Evolutionary conservation across 768 basidiomycete species (phyloP).

Genomic region (Coprinellus aureogranulatus): DNA sequence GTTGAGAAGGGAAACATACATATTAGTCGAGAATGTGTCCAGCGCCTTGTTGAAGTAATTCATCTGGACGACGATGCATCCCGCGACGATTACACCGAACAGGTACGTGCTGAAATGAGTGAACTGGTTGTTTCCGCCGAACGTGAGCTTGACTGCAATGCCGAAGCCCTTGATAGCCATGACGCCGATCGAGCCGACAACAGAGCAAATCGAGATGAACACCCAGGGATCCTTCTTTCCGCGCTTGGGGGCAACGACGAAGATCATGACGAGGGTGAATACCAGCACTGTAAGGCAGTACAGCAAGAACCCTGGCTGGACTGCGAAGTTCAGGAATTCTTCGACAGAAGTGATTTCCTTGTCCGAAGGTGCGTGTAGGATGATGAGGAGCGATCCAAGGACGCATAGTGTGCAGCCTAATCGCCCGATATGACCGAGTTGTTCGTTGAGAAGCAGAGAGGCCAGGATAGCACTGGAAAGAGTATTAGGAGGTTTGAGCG

Average conservation of each 20-base stretch:
- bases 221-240: slow-evolving; percentile 87
- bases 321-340: no score
- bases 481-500: not conserved
- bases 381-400: slow-evolving; percentile 89
- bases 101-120: slow-evolving; percentile 95
- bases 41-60: slow-evolving; percentile 98
- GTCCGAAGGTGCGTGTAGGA: slow-evolving; percentile 95
- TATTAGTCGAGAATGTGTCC: slow-evolving; percentile 95
- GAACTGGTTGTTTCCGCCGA: slow-evolving; percentile 93
- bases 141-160: slow-evolving; percentile 90
- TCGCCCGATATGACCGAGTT: slow-evolving; percentile 89
- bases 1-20: slow-evolving; percentile 54
- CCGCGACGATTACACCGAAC: slow-evolving; percentile 76
- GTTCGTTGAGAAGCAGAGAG: slow-evolving; percentile 88
- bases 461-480: slow-evolving; percentile 83
- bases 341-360: slow-evolving; percentile 90
- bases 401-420: slow-evolving; percentile 82
- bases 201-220: slow-evolving; percentile 94
- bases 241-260: slow-evolving; percentile 75
- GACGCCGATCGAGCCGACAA: slow-evolving; percentile 94
- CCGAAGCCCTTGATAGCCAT: slow-evolving; percentile 99
- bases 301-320: no score
- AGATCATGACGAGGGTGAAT: slow-evolving; percentile 85
- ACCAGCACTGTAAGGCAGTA: slow-evolving; percentile 88
- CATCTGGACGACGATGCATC: slow-evolving; percentile 91